Base-by-base conservation (phyloP, 2,329 filamentous ascomycete genomes). In the Lecanicillium sp. region DNA sequence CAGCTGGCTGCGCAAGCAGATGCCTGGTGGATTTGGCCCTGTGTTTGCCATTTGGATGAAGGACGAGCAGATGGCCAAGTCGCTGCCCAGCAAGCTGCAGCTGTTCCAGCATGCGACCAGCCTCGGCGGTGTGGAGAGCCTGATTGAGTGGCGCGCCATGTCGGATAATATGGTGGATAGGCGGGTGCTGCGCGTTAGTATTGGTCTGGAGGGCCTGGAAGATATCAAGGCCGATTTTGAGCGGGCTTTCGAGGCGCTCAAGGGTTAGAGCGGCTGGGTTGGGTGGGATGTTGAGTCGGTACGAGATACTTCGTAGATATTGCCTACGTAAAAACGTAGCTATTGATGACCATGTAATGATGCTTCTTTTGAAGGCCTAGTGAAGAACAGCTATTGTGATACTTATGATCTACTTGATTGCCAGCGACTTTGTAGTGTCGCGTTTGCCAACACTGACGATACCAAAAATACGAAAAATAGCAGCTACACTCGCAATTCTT, bases 91-190 rank as follows among this genome's bases (percentile, higher is more conserved):
- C 53, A 84, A 85, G 59, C 63, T 97, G 57, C 57, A 69, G 3
- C 72, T 95, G 32, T 97, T 97, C 67, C 87, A 95, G 51, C 92
- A 98, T 61, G 92, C 92, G 5, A 98, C 92, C 3, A 94, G 86
- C 59, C 63, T 97, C 19, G 92, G 92, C 3, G 90, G 92, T 4
- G 87, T 97, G 9, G 92, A 97, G 73, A 92, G 87, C 54, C 63
- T 97, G 66, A 89, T 98, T 50, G 92, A 98, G 72, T 98, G 92
- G 92, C 73, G 92, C 43, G 77, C 84, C 34, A 92, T 98, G 87
- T 82, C 80, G 43, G 92, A 98, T 67, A 52, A 62, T 3, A 69
- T 59, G 1, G 80, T 94, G 29, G 86, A 94, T 55, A 74, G 70
- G 54, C 69, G 76, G 42, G 59, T 97, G 57, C 54, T 96, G 60